phyloP scores from a whole-genome alignment of 1,139 yeast genomes.

The Sugiyamaella novakii region DNA sequence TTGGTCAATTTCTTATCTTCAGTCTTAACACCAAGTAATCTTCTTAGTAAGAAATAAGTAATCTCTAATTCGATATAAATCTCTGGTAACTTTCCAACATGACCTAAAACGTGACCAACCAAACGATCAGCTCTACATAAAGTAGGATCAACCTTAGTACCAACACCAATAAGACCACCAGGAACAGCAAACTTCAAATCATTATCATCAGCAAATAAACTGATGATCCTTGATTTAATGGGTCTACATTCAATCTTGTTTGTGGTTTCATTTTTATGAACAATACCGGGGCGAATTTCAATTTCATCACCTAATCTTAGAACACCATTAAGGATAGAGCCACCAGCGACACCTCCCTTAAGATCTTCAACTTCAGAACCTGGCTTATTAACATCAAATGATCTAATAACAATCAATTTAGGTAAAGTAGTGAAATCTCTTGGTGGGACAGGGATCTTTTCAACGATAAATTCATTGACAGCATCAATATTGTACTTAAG shows the following conservation, averaged over 20 bases:
- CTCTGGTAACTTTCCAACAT: conserved; percentile 92
- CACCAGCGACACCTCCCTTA: conserved; percentile 99
- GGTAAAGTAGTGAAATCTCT: conserved; percentile 95
- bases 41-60: conserved; percentile 93
- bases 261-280: conserved; percentile 78
- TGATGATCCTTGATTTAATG: conserved; percentile 88
- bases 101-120: conserved; percentile 99
- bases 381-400: conserved; percentile 98
- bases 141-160: conserved; percentile 98
- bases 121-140: conserved; percentile 98
- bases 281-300: conserved; percentile 98
- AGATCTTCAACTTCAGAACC: conserved; percentile 97
- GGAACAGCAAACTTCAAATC: conserved; percentile 99
- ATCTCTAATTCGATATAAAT: conserved; percentile 97
- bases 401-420: conserved; percentile 93
- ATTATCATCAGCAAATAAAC: conserved; percentile 95
- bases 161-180: conserved; percentile 99
- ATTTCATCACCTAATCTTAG: conserved; percentile 97
- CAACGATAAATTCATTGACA: conserved; percentile 93
- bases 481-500: conserved; percentile 98
- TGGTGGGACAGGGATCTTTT: conserved; percentile 92
- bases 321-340: conserved; percentile 95
- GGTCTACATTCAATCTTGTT: conserved; percentile 96
- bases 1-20: conserved; percentile 97
- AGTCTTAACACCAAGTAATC: conserved; percentile 97